Percentiles rank a stretch among this genome's conserved stretches.
phyloP scores from a whole-genome alignment of 78 protist genomes.

The Creolimax fragrantissima region DNA sequence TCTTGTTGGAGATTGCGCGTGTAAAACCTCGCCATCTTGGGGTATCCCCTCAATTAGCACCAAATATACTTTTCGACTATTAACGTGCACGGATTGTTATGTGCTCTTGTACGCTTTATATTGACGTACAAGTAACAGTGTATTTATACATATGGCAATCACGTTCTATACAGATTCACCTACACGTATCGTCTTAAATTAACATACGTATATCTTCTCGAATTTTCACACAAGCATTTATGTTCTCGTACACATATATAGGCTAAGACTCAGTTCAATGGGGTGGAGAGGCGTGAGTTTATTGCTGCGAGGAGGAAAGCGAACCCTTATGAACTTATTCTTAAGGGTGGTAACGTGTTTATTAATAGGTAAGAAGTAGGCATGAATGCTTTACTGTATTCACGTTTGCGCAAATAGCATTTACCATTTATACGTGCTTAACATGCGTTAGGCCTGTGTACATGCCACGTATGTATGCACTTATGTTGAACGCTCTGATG shows the following conservation, averaged over 20 bases:
- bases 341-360: conserved; percentile 25
- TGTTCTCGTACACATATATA: not conserved
- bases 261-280: conserved; percentile 14
- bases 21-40: too few species aligned
- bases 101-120: too few species aligned
- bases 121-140: too few species aligned
- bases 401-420: not conserved
- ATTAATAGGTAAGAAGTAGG: conserved; percentile 46
- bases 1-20: too few species aligned
- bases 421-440: not conserved
- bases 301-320: conserved; percentile 27
- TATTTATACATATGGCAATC: too few species aligned
- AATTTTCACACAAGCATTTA: not conserved
- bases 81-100: too few species aligned
- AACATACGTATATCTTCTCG: too few species aligned
- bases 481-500: not conserved
- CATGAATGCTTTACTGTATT: not conserved
- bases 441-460: not conserved
- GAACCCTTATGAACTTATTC: conserved; percentile 36
- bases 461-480: not conserved
- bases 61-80: too few species aligned
- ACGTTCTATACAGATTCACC: too few species aligned
- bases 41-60: too few species aligned
- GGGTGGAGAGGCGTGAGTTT: not conserved
- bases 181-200: too few species aligned